A percentile compares a stretch with the other conserved stretches of the same genome.
Conservation (phyloP, 1,284 basidiomycete genomes). For the Mycena sp. region DNA sequence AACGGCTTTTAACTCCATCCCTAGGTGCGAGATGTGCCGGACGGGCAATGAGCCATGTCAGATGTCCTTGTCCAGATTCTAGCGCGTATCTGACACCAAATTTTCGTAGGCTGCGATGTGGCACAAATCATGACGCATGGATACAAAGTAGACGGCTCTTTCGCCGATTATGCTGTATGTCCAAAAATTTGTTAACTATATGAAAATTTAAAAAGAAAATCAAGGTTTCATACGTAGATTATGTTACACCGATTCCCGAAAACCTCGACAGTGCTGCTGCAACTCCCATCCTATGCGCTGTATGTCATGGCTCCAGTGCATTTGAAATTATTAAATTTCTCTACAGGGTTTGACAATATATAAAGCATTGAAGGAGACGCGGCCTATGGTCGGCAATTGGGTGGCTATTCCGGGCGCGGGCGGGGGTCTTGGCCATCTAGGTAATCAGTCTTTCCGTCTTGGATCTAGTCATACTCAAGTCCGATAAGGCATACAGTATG, state of each 20-base stretch:
- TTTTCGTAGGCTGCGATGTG: constrained; percentile 51
- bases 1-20: background rate
- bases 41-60: constrained; percentile 61
- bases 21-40: constrained; percentile 69
- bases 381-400: constrained; percentile 67
- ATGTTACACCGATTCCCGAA: constrained; percentile 74
- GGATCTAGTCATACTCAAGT: no score
- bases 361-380: constrained; percentile 70
- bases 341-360: constrained; percentile 72
- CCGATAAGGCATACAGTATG: constrained; percentile 68
- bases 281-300: constrained; percentile 75
- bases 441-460: constrained; percentile 37
- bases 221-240: constrained; percentile 65
- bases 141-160: constrained; percentile 66
- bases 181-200: background rate
- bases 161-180: constrained; percentile 58
- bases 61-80: no score
- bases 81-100: constrained; percentile 10
- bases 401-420: constrained; percentile 77
- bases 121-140: constrained; percentile 55
- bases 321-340: constrained; percentile 14
- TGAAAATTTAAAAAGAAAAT: background rate
- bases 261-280: constrained; percentile 65
- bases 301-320: constrained; percentile 35
- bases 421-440: constrained; percentile 67